These are phyloP conservation scores for Gryganskiella cystojenkinii DNA, from an alignment of 192 early-diverging fungal genomes.

Conservation along the genomic window DNA sequence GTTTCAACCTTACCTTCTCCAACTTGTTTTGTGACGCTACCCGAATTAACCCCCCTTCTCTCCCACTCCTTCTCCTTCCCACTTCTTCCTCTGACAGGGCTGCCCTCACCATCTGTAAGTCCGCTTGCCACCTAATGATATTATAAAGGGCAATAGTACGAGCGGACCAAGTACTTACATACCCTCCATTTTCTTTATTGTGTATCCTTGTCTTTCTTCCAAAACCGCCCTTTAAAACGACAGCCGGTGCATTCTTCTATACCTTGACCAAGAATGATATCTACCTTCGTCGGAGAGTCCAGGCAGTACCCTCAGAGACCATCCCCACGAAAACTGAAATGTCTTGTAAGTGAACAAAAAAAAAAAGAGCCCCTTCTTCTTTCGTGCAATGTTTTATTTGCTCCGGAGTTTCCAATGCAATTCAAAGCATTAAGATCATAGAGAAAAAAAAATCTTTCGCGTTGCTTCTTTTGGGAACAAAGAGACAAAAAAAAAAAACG, in stretches of 20 bases:
- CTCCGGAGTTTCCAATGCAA: background rate
- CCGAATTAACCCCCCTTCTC: too few species aligned
- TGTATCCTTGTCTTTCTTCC: background rate
- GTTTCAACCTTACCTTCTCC: background rate
- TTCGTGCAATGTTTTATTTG: background rate
- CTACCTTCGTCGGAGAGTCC: conserved; percentile 36
- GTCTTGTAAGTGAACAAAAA: conserved; percentile 24
- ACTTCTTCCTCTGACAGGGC: background rate
- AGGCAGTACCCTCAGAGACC: conserved; percentile 19
- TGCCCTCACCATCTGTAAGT: conserved; percentile 16
- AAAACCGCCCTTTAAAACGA: background rate
- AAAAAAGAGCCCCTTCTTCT: background rate
- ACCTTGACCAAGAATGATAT: conserved; percentile 34
- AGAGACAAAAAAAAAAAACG: too few species aligned
- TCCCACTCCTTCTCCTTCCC: background rate
- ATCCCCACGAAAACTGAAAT: conserved; percentile 27
- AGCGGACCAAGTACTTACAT: too few species aligned
- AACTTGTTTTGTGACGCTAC: background rate
- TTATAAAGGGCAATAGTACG: background rate
- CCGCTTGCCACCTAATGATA: background rate
- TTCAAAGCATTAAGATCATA: background rate
- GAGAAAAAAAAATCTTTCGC: too few species aligned
- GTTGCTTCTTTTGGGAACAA: too few species aligned
- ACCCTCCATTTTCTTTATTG: background rate
- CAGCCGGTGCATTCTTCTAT: conserved; percentile 36